Conservation (phyloP, 2,329 filamentous ascomycete genomes). For the Sclerotinia nivalis region DNA sequence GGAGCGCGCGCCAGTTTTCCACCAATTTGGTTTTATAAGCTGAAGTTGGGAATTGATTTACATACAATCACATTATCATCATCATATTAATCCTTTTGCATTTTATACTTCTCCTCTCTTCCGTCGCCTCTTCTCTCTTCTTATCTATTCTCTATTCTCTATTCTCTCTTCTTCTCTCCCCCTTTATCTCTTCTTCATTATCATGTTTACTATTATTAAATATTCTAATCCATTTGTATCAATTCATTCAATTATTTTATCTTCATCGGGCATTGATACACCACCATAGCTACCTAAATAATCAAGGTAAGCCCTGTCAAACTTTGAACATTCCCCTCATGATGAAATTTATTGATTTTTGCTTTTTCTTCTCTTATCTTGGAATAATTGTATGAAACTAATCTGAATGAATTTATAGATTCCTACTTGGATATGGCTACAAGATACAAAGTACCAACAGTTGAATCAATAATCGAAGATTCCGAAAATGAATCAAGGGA, state of each 20-base stretch:
- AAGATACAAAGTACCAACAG: conserved; percentile 35
- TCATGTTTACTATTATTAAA: conserved; percentile 14
- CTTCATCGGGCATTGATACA: conserved; percentile 28
- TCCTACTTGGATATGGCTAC: conserved; percentile 33
- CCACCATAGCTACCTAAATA: conserved; percentile 28
- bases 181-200: neutral
- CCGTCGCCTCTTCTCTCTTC: neutral
- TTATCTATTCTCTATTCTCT: neutral
- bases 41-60: conserved; percentile 1
- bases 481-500: conserved; percentile 36
- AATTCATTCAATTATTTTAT: conserved; percentile 21
- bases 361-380: conserved; percentile 6
- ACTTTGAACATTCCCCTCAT: neutral
- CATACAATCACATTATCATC: conserved; percentile 4
- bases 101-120: neutral
- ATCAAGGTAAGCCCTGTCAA: conserved; percentile 31
- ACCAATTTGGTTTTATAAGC: neutral
- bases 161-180: neutral
- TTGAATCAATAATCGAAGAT: conserved; percentile 38
- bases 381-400: conserved; percentile 25
- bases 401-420: conserved; percentile 20
- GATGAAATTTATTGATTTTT: conserved; percentile 17
- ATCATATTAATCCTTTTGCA: neutral
- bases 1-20: conserved; percentile 9
- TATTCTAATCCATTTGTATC: conserved; percentile 1